A percentile compares a stretch with the other conserved stretches of the same genome.
Conservation (phyloP, 768 basidiomycete genomes). For the Jaapia argillacea region DNA sequence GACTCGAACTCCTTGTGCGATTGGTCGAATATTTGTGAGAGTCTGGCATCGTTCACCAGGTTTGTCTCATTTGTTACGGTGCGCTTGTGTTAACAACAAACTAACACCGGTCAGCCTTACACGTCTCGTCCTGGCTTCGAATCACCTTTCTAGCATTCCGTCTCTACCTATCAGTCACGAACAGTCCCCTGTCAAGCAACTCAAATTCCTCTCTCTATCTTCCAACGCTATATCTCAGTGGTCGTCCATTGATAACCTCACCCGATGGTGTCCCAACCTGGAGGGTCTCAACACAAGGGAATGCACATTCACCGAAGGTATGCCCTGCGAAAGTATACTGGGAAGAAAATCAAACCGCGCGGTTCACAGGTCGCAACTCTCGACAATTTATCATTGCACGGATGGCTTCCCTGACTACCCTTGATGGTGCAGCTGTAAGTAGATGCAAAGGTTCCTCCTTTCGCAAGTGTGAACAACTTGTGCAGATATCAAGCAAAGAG, state of each 20-base stretch:
- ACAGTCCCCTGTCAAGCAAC: conserved; percentile 18
- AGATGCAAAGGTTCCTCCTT: too few relatives aligned
- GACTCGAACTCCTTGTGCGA: conserved; percentile 54
- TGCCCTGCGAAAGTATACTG: background rate
- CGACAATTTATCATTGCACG: conserved; percentile 60
- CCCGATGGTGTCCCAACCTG: conserved; percentile 59
- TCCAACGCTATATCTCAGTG: conserved; percentile 49
- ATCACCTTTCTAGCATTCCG: conserved; percentile 44
- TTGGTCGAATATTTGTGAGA: conserved; percentile 39
- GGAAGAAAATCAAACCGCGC: conserved; percentile 19
- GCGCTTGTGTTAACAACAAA: background rate
- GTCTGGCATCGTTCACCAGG: background rate
- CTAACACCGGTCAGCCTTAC: conserved; percentile 34
- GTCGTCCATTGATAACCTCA: conserved; percentile 54
- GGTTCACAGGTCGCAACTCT: conserved; percentile 24
- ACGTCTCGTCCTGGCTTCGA: conserved; percentile 58
- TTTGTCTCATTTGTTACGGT: conserved; percentile 2
- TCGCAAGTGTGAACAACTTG: too few relatives aligned
- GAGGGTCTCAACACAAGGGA: conserved; percentile 53
- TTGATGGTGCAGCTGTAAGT: conserved; percentile 59
- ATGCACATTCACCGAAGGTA: conserved; percentile 5
- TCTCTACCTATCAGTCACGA: conserved; percentile 10
- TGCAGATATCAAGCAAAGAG: conserved; percentile 67
- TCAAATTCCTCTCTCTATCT: conserved; percentile 57
- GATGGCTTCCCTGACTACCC: conserved; percentile 45